Conservation (phyloP, 2,329 filamentous ascomycete species). For the Monilinia polystroma region DNA sequence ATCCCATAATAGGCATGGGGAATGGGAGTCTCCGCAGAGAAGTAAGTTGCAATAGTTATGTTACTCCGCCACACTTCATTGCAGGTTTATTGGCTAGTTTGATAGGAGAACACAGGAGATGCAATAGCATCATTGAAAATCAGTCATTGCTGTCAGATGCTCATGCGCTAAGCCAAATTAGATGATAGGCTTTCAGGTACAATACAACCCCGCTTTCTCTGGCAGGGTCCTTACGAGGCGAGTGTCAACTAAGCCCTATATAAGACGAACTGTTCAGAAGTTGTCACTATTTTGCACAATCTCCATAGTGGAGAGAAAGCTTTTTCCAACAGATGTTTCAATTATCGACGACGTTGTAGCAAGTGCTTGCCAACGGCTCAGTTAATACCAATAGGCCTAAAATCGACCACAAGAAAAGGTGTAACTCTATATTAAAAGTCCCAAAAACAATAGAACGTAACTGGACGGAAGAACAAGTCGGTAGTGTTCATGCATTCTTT, state of each 20-base stretch:
- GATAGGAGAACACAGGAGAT: neutral
- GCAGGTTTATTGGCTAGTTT: neutral
- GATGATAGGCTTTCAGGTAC: neutral
- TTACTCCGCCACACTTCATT: neutral
- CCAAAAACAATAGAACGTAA: neutral
- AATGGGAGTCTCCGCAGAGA: neutral
- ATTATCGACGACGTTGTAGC: too few species aligned
- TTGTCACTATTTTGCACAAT: neutral
- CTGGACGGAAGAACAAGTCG: neutral
- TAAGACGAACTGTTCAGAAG: neutral
- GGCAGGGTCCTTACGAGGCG: neutral
- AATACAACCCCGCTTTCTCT: neutral
- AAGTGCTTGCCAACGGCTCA: neutral
- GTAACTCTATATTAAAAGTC: neutral
- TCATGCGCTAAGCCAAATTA: neutral
- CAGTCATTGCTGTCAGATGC: neutral
- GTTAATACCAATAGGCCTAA: neutral
- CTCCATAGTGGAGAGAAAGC: neutral
- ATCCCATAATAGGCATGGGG: neutral
- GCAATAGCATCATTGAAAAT: neutral
- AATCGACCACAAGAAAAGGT: neutral
- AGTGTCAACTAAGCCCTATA: neutral
- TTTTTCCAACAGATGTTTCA: neutral
- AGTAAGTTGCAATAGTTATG: neutral
- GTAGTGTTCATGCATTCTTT: neutral